These are phyloP conservation scores for Dactylellina haptotyla DNA, from an alignment of 2,329 filamentous ascomycete genomes.

Conservation along the genomic window DNA sequence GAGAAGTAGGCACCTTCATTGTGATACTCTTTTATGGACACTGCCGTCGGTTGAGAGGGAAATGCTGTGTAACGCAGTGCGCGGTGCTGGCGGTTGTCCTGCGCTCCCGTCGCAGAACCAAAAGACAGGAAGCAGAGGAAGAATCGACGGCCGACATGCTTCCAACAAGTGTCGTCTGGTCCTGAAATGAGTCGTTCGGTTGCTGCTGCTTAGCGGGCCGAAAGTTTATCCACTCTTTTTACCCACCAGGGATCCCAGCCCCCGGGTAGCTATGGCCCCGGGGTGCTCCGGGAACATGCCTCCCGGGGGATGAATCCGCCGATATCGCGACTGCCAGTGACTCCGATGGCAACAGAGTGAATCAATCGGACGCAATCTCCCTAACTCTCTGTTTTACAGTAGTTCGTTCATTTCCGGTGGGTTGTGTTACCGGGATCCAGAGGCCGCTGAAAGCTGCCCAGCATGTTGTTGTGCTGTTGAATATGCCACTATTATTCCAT, in stretches of 20 bases:
- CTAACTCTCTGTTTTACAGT: too few species aligned
- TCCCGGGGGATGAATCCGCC: neutral
- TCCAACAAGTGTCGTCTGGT: slow-evolving; percentile 13
- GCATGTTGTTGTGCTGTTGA: too few species aligned
- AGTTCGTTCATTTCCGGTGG: too few species aligned
- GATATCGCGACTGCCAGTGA: too few species aligned
- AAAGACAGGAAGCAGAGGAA: neutral
- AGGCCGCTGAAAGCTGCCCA: too few species aligned
- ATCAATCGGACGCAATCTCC: too few species aligned
- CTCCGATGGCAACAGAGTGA: too few species aligned
- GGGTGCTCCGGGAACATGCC: neutral
- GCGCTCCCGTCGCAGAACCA: slow-evolving; percentile 12
- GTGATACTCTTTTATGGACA: neutral
- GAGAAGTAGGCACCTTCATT: slow-evolving; percentile 19
- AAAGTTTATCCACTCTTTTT: slow-evolving; percentile 47
- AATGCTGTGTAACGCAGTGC: slow-evolving; percentile 19
- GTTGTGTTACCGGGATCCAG: too few species aligned
- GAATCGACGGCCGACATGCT: neutral
- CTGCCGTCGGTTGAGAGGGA: neutral
- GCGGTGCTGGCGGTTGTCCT: neutral
- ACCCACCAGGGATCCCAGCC: slow-evolving; percentile 23
- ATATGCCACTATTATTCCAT: too few species aligned
- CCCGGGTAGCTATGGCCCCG: neutral
- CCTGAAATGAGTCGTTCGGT: slow-evolving; percentile 6
- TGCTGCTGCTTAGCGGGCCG: slow-evolving; percentile 18